Evolutionary conservation across 2,329 filamentous ascomycete species (phyloP).

Genomic region (Nothophaeocryptopus gaeumannii): DNA sequence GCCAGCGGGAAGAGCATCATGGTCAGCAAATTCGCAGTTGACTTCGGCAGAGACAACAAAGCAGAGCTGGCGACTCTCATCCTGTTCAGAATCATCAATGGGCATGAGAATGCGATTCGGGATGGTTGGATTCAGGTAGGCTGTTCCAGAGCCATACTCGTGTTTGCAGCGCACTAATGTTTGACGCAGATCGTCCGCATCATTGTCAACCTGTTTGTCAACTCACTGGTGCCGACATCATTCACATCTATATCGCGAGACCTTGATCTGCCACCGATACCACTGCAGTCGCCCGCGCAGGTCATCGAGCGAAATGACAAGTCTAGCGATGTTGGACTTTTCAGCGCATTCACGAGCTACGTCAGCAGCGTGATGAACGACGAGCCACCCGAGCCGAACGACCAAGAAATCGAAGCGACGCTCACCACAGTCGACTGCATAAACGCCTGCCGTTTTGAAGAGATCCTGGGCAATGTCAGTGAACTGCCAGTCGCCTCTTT

Average conservation of each 20-base stretch:
- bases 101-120: conserved; percentile 73
- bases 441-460: conserved; percentile 79
- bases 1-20: conserved; percentile 83
- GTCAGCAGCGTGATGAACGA: conserved; percentile 98
- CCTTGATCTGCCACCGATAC: conserved; percentile 75
- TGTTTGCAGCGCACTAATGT: conserved; percentile 39
- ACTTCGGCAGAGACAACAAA: conserved; percentile 88
- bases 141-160: conserved; percentile 16
- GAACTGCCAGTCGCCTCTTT: conserved; percentile 60
- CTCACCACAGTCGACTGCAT: conserved; percentile 92
- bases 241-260: conserved; percentile 63
- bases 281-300: conserved; percentile 85
- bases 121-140: conserved; percentile 76
- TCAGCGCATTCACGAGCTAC: conserved; percentile 93
- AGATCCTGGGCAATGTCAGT: conserved; percentile 79
- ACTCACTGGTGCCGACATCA: conserved; percentile 83
- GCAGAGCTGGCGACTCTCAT: conserved; percentile 92
- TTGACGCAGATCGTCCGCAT: conserved; percentile 72
- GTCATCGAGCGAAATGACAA: conserved; percentile 84
- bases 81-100: conserved; percentile 86
- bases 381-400: conserved; percentile 93
- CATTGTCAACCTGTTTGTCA: conserved; percentile 92
- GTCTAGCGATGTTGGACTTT: conserved; percentile 75
- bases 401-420: conserved; percentile 94
- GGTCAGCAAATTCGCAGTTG: conserved; percentile 96